A percentile compares a stretch with the other conserved stretches of the same genome.
Conservation (phyloP, 768 basidiomycete species). For the Mycena alexandri region DNA sequence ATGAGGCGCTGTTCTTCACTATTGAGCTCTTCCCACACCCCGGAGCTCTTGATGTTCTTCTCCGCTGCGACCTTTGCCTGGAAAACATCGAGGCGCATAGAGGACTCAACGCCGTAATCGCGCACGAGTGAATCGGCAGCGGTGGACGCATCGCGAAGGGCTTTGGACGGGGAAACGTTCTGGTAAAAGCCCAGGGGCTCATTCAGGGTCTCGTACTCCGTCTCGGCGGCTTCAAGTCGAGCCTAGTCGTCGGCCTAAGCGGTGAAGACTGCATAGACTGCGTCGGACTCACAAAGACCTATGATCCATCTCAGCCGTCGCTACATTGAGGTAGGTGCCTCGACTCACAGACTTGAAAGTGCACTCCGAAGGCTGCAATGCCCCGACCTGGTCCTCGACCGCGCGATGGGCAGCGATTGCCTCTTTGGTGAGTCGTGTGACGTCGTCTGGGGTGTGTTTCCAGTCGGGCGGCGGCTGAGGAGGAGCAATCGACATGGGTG, state of each 20-base stretch:
- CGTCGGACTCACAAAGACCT: conserved; percentile 80
- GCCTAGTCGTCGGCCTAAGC: conserved; percentile 55
- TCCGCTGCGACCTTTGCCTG: conserved; percentile 77
- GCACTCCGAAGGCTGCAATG: conserved; percentile 67
- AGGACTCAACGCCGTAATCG: conserved; percentile 80
- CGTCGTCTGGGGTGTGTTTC: conserved; percentile 74
- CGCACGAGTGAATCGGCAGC: conserved; percentile 78
- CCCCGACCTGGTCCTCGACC: conserved; percentile 70
- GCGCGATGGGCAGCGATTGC: conserved; percentile 69
- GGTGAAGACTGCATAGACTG: conserved; percentile 2
- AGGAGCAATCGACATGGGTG: conserved; percentile 66
- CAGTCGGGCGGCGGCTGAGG: conserved; percentile 77
- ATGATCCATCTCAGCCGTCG: conserved; percentile 13
- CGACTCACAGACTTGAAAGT: conserved; percentile 74
- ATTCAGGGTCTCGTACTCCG: conserved; percentile 59
- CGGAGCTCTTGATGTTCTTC: conserved; percentile 74
- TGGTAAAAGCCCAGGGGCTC: conserved; percentile 85
- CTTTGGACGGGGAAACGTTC: conserved; percentile 81
- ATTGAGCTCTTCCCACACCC: conserved; percentile 70
- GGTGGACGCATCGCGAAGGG: conserved; percentile 85
- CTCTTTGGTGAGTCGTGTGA: conserved; percentile 68
- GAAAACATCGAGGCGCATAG: conserved; percentile 87
- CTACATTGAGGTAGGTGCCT: not conserved
- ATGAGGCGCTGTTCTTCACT: conserved; percentile 82
- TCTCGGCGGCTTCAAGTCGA: conserved; percentile 69